Evolutionary conservation across 1,284 basidiomycete genomes (phyloP), one percentile per base, ranked within the genome.

Genomic region (Coniferiporia weirii): DNA sequence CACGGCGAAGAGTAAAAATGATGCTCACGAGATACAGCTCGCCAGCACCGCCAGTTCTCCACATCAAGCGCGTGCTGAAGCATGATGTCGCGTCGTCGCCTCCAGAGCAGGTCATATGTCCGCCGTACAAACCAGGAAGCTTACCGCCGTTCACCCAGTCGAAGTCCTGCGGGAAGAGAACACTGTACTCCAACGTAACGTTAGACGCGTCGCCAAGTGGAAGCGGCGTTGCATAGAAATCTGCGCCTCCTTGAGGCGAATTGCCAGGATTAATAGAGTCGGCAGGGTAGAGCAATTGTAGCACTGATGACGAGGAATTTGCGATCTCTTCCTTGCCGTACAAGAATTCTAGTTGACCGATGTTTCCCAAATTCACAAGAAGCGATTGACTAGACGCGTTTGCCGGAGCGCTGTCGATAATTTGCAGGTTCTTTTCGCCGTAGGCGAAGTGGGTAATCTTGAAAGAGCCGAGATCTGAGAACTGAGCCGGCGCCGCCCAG

Each of bases 31-130:
- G 74, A 67, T 92, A 92, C 27, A 91, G 71, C 67, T 90, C 88
- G 0, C 88, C 87, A 0, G 67, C 67, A 3, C 86, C 87, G 0
- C 70, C 73, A 9, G 68, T 65, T 48, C 88, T 76, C 88, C 88
- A 91, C 88, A 91, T 91, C 62, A 90, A 59, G 32, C 88, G 73
- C 17, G 85, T 88, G 68, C 86, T 88, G 66, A 88, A 91, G 64
- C 88, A 90, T 56, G 79, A 75, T 38, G 70, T 57, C 6, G 87
- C 88, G 4, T 74, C 74, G 61, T 83, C 75, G 4, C 88, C 88
- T 7, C 87, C 87, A 22, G 85, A 87, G 67, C 87, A 89, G 15
- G 79, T 79, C 7, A 68, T 73, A 64, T 79, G 82, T 0, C 88
- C 88, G 0, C 87, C 88, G 66, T 86, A 89, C 27, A 90, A 64